Conservation (phyloP, 2,329 filamentous ascomycete genomes). For the Drechslera avenae region DNA sequence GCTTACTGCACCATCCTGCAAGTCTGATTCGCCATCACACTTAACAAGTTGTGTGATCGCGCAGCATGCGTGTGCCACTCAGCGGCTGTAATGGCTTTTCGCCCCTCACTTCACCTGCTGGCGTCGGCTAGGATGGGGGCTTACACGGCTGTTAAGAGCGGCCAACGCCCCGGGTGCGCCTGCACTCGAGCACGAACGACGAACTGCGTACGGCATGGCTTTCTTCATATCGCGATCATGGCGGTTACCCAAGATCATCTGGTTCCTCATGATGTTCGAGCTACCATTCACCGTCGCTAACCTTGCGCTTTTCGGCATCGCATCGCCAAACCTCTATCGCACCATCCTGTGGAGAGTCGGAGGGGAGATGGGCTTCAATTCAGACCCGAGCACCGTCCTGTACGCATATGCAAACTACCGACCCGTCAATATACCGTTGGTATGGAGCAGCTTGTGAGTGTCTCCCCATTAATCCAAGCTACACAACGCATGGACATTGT, state of each 20-base stretch:
- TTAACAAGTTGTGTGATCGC: slow-evolving; percentile 37
- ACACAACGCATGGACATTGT: neutral
- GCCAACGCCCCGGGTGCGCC: slow-evolving; percentile 25
- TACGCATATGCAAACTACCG: slow-evolving; percentile 76
- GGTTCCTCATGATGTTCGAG: slow-evolving; percentile 67
- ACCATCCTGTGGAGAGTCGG: slow-evolving; percentile 76
- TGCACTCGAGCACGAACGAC: slow-evolving; percentile 11
- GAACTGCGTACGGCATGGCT: slow-evolving; percentile 27
- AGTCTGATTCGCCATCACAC: slow-evolving; percentile 32
- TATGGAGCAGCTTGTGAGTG: slow-evolving; percentile 76
- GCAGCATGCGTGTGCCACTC: slow-evolving; percentile 38
- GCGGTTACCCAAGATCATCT: slow-evolving; percentile 58
- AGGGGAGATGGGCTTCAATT: slow-evolving; percentile 73
- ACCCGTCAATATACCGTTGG: slow-evolving; percentile 65
- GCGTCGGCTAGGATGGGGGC: slow-evolving; percentile 24
- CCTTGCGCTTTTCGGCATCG: slow-evolving; percentile 73
- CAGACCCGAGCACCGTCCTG: slow-evolving; percentile 69
- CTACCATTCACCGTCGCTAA: slow-evolving; percentile 67
- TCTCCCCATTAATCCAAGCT: no score
- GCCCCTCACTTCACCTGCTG: slow-evolving; percentile 24
- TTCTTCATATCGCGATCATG: slow-evolving; percentile 63
- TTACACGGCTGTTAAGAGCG: slow-evolving; percentile 31
- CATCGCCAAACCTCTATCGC: slow-evolving; percentile 74
- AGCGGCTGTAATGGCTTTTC: slow-evolving; percentile 36
- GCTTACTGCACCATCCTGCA: slow-evolving; percentile 9